Percentiles rank a stretch among this genome's conserved stretches.
Evolutionary conservation across 2,329 filamentous ascomycete species (phyloP).

Genomic region (Botrytis fragariae): DNA sequence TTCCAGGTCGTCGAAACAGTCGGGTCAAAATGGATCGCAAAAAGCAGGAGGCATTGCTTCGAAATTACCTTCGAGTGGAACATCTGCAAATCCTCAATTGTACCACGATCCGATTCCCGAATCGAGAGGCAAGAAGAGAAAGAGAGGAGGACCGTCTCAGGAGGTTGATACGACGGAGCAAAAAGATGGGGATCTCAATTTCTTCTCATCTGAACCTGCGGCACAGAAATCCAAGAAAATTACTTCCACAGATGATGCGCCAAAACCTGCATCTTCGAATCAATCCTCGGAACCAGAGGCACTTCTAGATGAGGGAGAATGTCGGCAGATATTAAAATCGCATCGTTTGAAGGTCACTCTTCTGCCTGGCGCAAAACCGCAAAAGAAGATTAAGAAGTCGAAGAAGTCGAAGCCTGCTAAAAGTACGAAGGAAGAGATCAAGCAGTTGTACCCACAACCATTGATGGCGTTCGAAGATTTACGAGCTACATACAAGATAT

Average conservation of each 20-base stretch:
- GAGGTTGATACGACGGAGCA: slow-evolving; percentile 41
- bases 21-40: slow-evolving; percentile 37
- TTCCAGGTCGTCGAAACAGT: slow-evolving; percentile 64
- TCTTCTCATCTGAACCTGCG: slow-evolving; percentile 52
- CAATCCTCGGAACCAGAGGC: slow-evolving; percentile 23
- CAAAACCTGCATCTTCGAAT: slow-evolving; percentile 14
- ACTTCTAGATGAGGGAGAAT: slow-evolving; percentile 64
- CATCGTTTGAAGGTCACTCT: slow-evolving; percentile 84
- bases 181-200: slow-evolving; percentile 46
- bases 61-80: slow-evolving; percentile 63
- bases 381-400: slow-evolving; percentile 44
- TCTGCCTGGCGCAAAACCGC: slow-evolving; percentile 52
- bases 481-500: slow-evolving; percentile 68
- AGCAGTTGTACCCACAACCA: slow-evolving; percentile 73
- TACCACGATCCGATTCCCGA: slow-evolving; percentile 55
- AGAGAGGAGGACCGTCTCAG: slow-evolving; percentile 44
- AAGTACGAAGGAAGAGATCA: slow-evolving; percentile 51
- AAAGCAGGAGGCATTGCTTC: slow-evolving; percentile 38
- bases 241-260: slow-evolving; percentile 24
- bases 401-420: slow-evolving; percentile 57
- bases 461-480: slow-evolving; percentile 75
- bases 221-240: slow-evolving; percentile 30
- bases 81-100: slow-evolving; percentile 64
- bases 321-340: slow-evolving; percentile 69
- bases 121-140: slow-evolving; percentile 53